phyloP scores from a whole-genome alignment of 83 land plant genomes.

The Picea abies region DNA sequence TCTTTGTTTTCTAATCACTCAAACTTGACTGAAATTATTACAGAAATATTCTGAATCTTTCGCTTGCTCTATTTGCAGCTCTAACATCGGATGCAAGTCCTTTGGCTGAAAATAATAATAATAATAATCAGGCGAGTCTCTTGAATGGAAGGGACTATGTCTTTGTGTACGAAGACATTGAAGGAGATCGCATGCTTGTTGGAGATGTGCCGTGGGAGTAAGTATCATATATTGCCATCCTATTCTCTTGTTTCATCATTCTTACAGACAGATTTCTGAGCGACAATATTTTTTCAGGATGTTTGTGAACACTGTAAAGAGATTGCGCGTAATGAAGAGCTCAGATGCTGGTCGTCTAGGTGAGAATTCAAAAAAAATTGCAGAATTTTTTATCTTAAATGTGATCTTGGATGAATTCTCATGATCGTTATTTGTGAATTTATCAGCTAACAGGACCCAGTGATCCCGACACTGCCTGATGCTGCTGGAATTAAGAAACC shows the following conservation, averaged over 20 bases:
- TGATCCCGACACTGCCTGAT: not conserved
- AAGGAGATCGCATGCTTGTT: slow-evolving; percentile 36
- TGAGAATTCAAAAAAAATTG: not conserved
- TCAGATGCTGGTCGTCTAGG: slow-evolving; percentile 7
- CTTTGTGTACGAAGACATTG: slow-evolving; percentile 31
- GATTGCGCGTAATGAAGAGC: slow-evolving; percentile 4
- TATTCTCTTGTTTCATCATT: too few species aligned
- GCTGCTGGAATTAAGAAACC: not conserved
- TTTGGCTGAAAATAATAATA: not conserved
- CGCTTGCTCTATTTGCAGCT: not conserved
- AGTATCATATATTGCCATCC: not conserved
- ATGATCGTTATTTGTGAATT: not conserved
- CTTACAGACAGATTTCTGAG: too few species aligned
- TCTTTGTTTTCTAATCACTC: too few species aligned
- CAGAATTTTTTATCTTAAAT: too few species aligned
- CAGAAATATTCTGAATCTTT: too few species aligned
- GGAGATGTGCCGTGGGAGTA: slow-evolving; percentile 43
- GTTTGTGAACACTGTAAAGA: slow-evolving; percentile 10
- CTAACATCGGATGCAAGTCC: not conserved
- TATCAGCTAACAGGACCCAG: not conserved
- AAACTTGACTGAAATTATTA: too few species aligned
- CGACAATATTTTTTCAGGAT: not conserved
- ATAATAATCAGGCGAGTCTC: not conserved
- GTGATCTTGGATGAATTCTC: not conserved
- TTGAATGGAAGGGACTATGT: slow-evolving; percentile 21